phyloP scores from a whole-genome alignment of 192 early-diverging fungal species.

The Diversispora epigaea region DNA sequence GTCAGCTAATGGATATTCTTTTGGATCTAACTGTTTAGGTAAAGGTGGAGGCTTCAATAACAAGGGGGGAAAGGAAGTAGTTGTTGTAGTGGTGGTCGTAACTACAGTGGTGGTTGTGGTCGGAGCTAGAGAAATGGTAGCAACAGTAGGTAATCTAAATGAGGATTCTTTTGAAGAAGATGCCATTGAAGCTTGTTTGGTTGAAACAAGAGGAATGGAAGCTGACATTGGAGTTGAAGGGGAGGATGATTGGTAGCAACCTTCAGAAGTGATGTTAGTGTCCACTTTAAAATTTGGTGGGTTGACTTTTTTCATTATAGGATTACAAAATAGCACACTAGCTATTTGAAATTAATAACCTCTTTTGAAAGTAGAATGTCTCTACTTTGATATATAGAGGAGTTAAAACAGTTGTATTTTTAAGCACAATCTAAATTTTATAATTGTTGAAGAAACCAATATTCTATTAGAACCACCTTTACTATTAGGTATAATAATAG shows the following conservation, averaged over 20 bases:
- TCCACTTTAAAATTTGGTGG: conserved; percentile 14
- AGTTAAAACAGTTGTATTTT: too few relatives aligned
- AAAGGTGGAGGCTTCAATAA: conserved; percentile 58
- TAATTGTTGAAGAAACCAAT: too few relatives aligned
- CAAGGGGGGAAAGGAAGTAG: conserved; percentile 77
- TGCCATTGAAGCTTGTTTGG: not conserved
- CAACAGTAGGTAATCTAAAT: conserved; percentile 37
- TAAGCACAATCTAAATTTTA: too few relatives aligned
- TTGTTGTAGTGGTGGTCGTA: conserved; percentile 79
- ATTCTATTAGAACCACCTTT: too few relatives aligned
- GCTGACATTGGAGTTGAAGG: conserved; percentile 29
- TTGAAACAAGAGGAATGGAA: conserved; percentile 7
- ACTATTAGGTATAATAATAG: too few relatives aligned
- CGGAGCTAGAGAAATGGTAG: conserved; percentile 53
- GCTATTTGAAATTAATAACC: too few relatives aligned
- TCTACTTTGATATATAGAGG: too few relatives aligned
- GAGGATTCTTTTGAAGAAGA: conserved; percentile 2
- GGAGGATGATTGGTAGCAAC: conserved; percentile 4
- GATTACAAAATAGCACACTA: not conserved
- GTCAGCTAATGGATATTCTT: conserved; percentile 70
- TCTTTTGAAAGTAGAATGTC: too few relatives aligned
- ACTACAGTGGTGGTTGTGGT: conserved; percentile 71
- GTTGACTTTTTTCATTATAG: conserved; percentile 14
- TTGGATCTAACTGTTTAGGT: conserved; percentile 55
- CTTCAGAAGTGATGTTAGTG: conserved; percentile 13